Evolutionary conservation across 2,329 filamentous ascomycete species (phyloP), one percentile per base, ranked within the genome.

Genomic region (Pseudocercospora macadamiae): DNA sequence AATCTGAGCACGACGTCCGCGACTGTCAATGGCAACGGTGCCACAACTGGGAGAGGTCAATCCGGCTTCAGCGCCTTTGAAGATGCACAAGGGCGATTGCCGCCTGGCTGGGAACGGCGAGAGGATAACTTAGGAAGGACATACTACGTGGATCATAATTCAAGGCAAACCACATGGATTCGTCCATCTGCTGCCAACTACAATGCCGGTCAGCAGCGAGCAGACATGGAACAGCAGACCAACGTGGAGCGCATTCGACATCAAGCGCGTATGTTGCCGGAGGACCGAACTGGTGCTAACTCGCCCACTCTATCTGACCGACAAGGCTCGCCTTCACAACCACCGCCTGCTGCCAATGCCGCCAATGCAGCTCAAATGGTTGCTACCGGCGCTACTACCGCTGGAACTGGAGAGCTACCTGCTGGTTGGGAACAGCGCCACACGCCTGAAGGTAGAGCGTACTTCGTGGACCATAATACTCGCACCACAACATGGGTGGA

Each of bases 381-480:
- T 87, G 91, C 95, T 61, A 97, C 93, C 2, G 93, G 93, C 62
- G 92, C 90, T 53, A 99, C 95, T 16, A 97, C 91, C 66, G 91
- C 93, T 54, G 95, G 95, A 42, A 93, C 91, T 59, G 95, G 95
- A 62, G 95, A 99, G 77, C 86, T 99, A 60, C 95, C 95, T 36
- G 88, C 93, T 18, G 91, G 93, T 25, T 99, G 95, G 95, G 95
- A 99, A 76, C 92, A 97, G 75, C 84, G 95, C 68, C 93, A 91
- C 77, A 99, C 95, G 0, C 93, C 95, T 0, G 95, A 99, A 80
- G 93, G 93, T 25, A 86, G 95, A 51, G 85, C 93, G 7, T 99
- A 99, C 77, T 99, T 97, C 76, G 95, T 99, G 51, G 95, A 99
- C 74, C 95, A 99, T 77, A 99, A 97, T 74, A 97, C 95, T 8